These are phyloP conservation scores for Lodderomyces parapsilosis DNA, from an alignment of 1,139 yeast species.

Conservation along the genomic window DNA sequence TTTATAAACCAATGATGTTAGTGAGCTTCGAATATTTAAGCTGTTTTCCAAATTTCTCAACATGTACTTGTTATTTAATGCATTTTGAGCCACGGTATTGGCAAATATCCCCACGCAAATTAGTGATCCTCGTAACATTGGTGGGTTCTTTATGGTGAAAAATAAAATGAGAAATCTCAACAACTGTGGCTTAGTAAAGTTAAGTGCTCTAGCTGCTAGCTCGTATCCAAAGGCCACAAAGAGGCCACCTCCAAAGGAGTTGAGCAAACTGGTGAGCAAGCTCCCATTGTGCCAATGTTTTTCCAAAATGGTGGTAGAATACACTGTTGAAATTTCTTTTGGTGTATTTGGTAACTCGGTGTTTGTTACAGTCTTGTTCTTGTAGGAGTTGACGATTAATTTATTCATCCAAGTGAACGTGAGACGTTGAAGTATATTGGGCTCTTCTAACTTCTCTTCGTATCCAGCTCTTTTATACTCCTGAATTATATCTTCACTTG, in stretches of 20 bases:
- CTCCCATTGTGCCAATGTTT: slow-evolving; percentile 31
- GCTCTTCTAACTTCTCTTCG: slow-evolving; percentile 25
- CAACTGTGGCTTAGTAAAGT: slow-evolving; percentile 58
- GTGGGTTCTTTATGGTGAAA: slow-evolving; percentile 39
- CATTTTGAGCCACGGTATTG: slow-evolving; percentile 44
- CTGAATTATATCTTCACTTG: slow-evolving; percentile 23
- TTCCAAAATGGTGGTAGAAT: slow-evolving; percentile 18
- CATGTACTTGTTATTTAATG: slow-evolving; percentile 51
- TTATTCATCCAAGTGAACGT: slow-evolving; percentile 67
- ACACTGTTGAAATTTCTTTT: slow-evolving; percentile 40
- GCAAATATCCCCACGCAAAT: slow-evolving; percentile 52
- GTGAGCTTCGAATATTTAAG: slow-evolving; percentile 49
- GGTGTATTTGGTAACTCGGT: slow-evolving; percentile 60
- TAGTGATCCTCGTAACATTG: slow-evolving; percentile 50
- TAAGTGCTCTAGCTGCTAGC: slow-evolving; percentile 41
- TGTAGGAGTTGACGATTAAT: slow-evolving; percentile 49
- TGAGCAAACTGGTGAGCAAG: slow-evolving; percentile 40
- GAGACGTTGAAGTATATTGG: slow-evolving; percentile 49
- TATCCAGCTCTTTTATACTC: slow-evolving; percentile 16
- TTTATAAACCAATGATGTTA: slow-evolving; percentile 47
- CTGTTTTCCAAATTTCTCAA: slow-evolving; percentile 53
- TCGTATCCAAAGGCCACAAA: slow-evolving; percentile 45
- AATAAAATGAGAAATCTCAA: slow-evolving; percentile 46
- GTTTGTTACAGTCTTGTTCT: slow-evolving; percentile 45
- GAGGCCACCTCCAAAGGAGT: slow-evolving; percentile 50